Base-by-base conservation (phyloP, 225 moss, liverwort and hornwort genomes). In the Neckera pumila region DNA sequence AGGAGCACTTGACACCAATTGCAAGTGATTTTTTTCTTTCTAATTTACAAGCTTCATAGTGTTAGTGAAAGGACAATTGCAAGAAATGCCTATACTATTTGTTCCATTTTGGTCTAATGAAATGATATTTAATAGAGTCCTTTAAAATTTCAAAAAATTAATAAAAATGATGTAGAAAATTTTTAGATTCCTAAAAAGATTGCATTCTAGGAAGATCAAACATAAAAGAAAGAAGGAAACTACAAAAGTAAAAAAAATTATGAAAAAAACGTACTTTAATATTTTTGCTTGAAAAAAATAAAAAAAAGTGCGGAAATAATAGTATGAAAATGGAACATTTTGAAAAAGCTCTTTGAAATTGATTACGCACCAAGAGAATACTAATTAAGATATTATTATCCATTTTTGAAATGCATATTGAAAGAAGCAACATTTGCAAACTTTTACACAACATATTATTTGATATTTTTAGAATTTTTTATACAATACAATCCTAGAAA, bases 281-380 rank as follows among this genome's bases (percentile, higher is more conserved):
- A 15, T 27, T 72, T 71, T 27, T 3, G 43, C 15, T 43, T 5
- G 10, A 0, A 72, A 16, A 28, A 72, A 72, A 0, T 17, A 43
- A 1, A 17, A 42, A 42, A 17, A 72, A 9, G 26, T 3, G 1
- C 10, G 0, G 0, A 43, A 43, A 43, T 43, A 1, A 2, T 43
- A 28, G 71, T 71, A 15, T 26, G 2, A 26, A 71, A 42, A 42
- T 26, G 5, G 3, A 15, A 4, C 1, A 7, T 26, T 42, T 64
- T 5, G 0, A 8, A 23, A 71, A 42, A 71, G 42, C 71, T 14
- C 71, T 71, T 26, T 71, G 42, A 71, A 40, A 26, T 71, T 25
- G 9, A 71, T 42, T 71, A 3, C 14, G 4, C 5, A 42, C 8
- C 26, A 25, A 70, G 25, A 70, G 20, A 70, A 13, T 21, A 20